Percentiles rank a stretch among this genome's conserved stretches.
These are phyloP conservation scores for Odontarrhena argentea DNA, from an alignment of 345 rosid species.

Conservation along the genomic window DNA sequence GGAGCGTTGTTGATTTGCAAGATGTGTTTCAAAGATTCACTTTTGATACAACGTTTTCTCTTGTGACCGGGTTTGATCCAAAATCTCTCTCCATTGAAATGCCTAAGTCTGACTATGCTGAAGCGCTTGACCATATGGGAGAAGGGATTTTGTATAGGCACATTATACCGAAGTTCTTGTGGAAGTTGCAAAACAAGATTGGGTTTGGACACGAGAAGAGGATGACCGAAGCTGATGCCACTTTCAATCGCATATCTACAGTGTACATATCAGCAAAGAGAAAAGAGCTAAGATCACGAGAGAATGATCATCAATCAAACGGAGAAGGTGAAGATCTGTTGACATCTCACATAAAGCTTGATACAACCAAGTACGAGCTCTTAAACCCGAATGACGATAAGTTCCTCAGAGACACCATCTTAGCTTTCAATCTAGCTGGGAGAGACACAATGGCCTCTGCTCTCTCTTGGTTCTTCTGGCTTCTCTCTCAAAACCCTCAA, in stretches of 20 bases:
- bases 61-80: slow-evolving; percentile 18
- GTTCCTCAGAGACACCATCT: background rate
- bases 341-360: background rate
- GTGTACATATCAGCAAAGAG: background rate
- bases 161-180: background rate
- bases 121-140: background rate
- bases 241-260: background rate
- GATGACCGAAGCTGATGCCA: background rate
- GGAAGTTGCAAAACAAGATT: background rate
- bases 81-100: background rate
- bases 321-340: background rate
- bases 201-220: background rate
- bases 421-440: background rate
- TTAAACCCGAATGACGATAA: background rate
- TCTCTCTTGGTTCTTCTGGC: slow-evolving; percentile 4
- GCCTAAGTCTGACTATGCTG: background rate
- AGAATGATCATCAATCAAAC: background rate
- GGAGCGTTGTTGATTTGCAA: slow-evolving; percentile 42
- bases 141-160: background rate
- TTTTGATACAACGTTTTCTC: slow-evolving; percentile 42
- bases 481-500: background rate
- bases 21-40: slow-evolving; percentile 46
- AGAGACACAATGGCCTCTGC: background rate
- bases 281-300: background rate
- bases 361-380: background rate